phyloP scores from a whole-genome alignment of 306 rosid species.

The Benincasa hispida region DNA sequence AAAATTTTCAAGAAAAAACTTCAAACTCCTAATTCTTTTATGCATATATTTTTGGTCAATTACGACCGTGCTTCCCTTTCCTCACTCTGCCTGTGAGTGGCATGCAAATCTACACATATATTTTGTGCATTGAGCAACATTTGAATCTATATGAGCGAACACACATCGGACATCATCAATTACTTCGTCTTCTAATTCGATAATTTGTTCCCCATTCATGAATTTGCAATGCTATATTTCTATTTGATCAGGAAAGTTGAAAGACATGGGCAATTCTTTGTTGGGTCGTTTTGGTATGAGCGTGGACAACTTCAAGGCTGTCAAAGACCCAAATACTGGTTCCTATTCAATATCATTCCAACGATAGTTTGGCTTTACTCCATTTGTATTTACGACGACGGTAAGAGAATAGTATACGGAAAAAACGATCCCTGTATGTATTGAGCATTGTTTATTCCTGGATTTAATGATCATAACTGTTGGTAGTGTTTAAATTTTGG shows the following conservation, averaged over 20 bases:
- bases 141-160: neutral
- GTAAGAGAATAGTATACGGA: neutral
- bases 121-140: neutral
- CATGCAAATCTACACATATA: neutral
- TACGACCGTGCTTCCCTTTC: neutral
- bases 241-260: slow-evolving; percentile 51
- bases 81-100: neutral
- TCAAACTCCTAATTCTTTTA: neutral
- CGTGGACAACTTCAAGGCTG: slow-evolving; percentile 73
- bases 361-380: slow-evolving; percentile 15
- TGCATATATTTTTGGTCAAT: neutral
- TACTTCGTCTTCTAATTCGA: neutral
- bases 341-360: slow-evolving; percentile 79
- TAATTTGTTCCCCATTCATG: neutral
- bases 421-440: neutral
- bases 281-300: slow-evolving; percentile 95
- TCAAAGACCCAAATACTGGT: slow-evolving; percentile 85
- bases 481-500: neutral
- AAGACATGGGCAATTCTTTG: slow-evolving; percentile 84
- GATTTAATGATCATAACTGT: neutral
- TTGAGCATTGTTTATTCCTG: neutral
- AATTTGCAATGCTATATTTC: neutral
- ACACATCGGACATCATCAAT: neutral
- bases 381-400: neutral
- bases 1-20: neutral